Base-by-base conservation (phyloP, 176 grass and related monocot species). In the Oryza australiensis region DNA sequence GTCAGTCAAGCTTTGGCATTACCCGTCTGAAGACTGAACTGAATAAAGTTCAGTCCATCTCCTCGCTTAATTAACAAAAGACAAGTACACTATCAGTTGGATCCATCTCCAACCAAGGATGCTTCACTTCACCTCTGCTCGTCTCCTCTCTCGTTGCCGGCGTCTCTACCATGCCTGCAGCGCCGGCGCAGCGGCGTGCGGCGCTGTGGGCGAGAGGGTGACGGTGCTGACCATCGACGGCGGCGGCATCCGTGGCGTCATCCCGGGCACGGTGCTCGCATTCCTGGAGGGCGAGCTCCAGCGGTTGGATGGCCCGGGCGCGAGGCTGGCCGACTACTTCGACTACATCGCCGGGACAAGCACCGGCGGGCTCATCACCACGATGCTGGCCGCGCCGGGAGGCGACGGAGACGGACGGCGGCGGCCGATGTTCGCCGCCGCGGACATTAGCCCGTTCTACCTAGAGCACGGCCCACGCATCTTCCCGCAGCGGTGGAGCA, bases 281-380 rank as follows among this genome's bases (percentile, higher is more conserved):
- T 91, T 80, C 81, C 85, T 91, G 0, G 89, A 91, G 35, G 34
- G n/a, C 11, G 38, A 6, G 88, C 68, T 87, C 4, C 73, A 83
- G 86, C 66, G 74, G 65, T 67, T 85, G 30, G 89, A 91, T 14
- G 86, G 89, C 23, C 57, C 81, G 22, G 72, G 79, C 2, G 82
- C 62, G 1, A 82, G 89, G 82, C 49, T 91, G 11, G 89, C 86
- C 0, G 82, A 91, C 64, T 91, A 91, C 82, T 91, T 88, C 70
- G 86, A 91, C 34, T 67, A 69, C 38, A 74, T 91, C 49, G 64
- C 82, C 62, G 86, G 89, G 6, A 91, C 89, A 16, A 91, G 89
- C 76, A 91, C 89, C 41, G 89, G 89, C 59, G 89, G 89, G 16
- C 75, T 91, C 30, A 74, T 91, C 42, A 78, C 89, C 3, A 41